These are phyloP conservation scores for Gardenia jasminoides DNA, from an alignment of 257 asterid species.

Conservation along the genomic window DNA sequence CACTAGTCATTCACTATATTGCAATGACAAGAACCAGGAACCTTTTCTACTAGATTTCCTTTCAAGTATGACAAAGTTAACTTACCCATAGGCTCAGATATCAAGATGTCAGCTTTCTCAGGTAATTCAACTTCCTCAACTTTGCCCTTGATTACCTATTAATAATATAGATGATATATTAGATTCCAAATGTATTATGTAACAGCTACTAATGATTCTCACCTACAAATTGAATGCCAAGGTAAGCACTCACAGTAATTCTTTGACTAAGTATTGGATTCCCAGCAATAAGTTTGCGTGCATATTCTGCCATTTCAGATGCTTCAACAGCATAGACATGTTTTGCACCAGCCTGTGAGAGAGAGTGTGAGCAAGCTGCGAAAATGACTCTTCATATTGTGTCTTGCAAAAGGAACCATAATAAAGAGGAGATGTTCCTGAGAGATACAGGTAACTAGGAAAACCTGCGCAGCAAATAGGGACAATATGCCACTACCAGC, in stretches of 20 bases:
- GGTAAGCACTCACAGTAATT: slow-evolving; percentile 64
- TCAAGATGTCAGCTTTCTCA: slow-evolving; percentile 91
- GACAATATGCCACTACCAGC: slow-evolving; percentile 99
- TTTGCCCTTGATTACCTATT: slow-evolving; percentile 88
- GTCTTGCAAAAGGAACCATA: not conserved
- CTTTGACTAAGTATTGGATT: slow-evolving; percentile 70
- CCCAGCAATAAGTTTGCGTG: slow-evolving; percentile 82
- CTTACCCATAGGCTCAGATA: slow-evolving; percentile 99
- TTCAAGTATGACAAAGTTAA: not conserved
- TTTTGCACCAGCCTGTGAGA: slow-evolving; percentile 85
- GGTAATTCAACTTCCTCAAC: slow-evolving; percentile 95
- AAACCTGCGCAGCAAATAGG: slow-evolving; percentile 98
- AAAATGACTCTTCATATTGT: not conserved
- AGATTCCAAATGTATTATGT: slow-evolving; percentile 11
- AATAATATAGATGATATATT: slow-evolving; percentile 23
- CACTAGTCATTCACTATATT: not conserved
- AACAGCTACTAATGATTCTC: slow-evolving; percentile 7
- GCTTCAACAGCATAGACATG: slow-evolving; percentile 99
- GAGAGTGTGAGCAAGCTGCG: not conserved
- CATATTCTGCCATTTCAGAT: slow-evolving; percentile 98
- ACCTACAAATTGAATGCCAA: slow-evolving; percentile 4
- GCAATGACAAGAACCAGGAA: slow-evolving; percentile 6
- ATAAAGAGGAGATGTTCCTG: not conserved
- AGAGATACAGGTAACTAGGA: not conserved
- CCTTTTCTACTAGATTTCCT: not conserved